Evolutionary conservation across 495 filamentous ascomycete species (phyloP).

Genomic region (Hyphodiscus hymeniophilus): DNA sequence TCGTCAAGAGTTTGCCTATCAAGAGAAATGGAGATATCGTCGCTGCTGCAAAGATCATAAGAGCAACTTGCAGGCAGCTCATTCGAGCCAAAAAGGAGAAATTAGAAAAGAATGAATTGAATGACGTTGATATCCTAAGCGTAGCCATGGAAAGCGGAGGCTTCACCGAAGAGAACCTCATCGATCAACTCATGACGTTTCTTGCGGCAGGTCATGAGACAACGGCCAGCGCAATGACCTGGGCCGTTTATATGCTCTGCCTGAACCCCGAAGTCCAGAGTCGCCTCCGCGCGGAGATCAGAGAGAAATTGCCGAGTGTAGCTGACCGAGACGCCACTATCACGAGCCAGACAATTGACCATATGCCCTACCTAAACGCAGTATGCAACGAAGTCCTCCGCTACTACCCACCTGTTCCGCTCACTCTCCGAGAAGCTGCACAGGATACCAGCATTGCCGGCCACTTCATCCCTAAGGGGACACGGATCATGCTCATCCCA

Average conservation of each 20-base stretch:
- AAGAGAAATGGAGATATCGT: slow-evolving; percentile 55
- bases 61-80: slow-evolving; percentile 52
- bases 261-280: slow-evolving; percentile 39
- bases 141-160: slow-evolving; percentile 69
- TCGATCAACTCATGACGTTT: slow-evolving; percentile 95
- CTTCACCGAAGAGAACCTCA: slow-evolving; percentile 71
- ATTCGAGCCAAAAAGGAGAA: slow-evolving; percentile 61
- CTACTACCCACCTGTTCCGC: slow-evolving; percentile 31
- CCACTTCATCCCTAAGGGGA: slow-evolving; percentile 36
- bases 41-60: slow-evolving; percentile 48
- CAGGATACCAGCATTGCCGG: slow-evolving; percentile 50
- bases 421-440: slow-evolving; percentile 49
- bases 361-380: slow-evolving; percentile 47
- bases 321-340: slow-evolving; percentile 36
- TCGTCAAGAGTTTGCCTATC: slow-evolving; percentile 50
- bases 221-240: slow-evolving; percentile 47
- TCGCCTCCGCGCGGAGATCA: slow-evolving; percentile 44
- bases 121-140: slow-evolving; percentile 70
- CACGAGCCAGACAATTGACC: slow-evolving; percentile 41
- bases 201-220: slow-evolving; percentile 85
- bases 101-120: slow-evolving; percentile 40
- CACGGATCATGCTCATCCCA: slow-evolving; percentile 38
- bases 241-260: slow-evolving; percentile 44
- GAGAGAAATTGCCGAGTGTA: slow-evolving; percentile 52
- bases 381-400: slow-evolving; percentile 33